Evolutionary conservation across 1,284 basidiomycete genomes (phyloP).

Genomic region (Neolentinus lepideus): DNA sequence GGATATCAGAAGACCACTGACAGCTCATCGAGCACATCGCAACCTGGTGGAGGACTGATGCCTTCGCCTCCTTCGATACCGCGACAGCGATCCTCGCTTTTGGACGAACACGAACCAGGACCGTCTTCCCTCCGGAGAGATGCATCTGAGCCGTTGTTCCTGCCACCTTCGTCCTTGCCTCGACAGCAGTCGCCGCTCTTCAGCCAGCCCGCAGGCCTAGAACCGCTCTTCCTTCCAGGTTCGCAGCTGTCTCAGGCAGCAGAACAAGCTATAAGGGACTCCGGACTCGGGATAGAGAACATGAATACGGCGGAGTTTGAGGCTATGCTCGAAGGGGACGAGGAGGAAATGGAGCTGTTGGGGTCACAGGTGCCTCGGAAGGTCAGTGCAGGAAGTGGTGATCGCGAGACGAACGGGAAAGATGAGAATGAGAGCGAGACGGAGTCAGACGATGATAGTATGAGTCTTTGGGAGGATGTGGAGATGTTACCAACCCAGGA

Average conservation of each 20-base stretch:
- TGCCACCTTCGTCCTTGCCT: slow-evolving; percentile 3
- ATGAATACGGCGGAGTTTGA: slow-evolving; percentile 59
- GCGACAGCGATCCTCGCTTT: slow-evolving; percentile 9
- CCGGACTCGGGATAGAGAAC: slow-evolving; percentile 55
- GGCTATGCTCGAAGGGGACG: slow-evolving; percentile 59
- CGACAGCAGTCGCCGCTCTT: slow-evolving; percentile 13
- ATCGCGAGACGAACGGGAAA: not conserved
- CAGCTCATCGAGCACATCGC: not conserved
- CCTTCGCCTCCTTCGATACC: slow-evolving; percentile 19
- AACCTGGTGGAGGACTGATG: slow-evolving; percentile 14
- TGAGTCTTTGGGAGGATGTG: not conserved
- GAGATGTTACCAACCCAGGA: not conserved
- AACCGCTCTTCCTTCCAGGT: slow-evolving; percentile 58
- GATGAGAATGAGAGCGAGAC: not conserved
- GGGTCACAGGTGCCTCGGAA: not conserved
- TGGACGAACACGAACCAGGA: slow-evolving; percentile 4
- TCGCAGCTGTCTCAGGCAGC: slow-evolving; percentile 54
- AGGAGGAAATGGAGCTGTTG: slow-evolving; percentile 22
- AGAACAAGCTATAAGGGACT: slow-evolving; percentile 40
- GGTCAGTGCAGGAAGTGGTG: not conserved
- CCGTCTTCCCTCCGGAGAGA: slow-evolving; percentile 15
- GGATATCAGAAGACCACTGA: slow-evolving; percentile 4
- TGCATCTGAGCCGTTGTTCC: not conserved
- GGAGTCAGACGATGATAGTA: not conserved
- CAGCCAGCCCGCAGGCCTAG: slow-evolving; percentile 16